Base-by-base conservation (phyloP, 352 stramenopile genomes). In the Pythium vanterpoolii region DNA sequence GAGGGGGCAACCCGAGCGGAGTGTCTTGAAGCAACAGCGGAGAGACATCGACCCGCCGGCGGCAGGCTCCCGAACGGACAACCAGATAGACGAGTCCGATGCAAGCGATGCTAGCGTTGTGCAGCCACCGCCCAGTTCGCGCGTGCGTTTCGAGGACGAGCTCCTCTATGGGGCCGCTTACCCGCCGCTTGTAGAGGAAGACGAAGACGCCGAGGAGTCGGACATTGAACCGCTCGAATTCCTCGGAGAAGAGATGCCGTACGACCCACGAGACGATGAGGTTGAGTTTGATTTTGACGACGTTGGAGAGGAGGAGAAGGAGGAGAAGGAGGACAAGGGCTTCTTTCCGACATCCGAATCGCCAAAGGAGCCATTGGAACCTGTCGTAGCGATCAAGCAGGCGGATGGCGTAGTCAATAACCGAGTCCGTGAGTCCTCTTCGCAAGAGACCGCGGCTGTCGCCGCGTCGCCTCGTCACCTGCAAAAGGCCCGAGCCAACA, bases 101-200 rank as follows among this genome's bases (percentile, higher is more conserved):
- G 34, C 24, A 26, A 49, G 24, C 26, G 31, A 47, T 21, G 21
- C 44, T 36, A 5, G 10, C 24, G 31, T 62, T 5, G 51, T 76
- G 4, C 56, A 71, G 13, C 56, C 72, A 43, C 82, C 80, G 10
- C 75, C 77, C 1, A 77, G 63, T 49, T 74, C 67, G 14, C 70
- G 70, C 33, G 72, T 85, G 23, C 74, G 69, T 2, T 76, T 73
- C 24, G 30, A 63, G 2, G 62, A 64, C 21, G 30, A 56, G 36
- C 53, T 60, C 6, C 42, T 18, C 6, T 24, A n/a, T 8, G 47
- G 19, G 9, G 28, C 31, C 18, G 14, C 11, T 36, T 67, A 56
- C 38, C 53, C 42, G 4, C 60, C 52, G 14, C 45, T 62, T 4
- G 38, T 45, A 0, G 48, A 59, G 31, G 52, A 55, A 31, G 56